Evolutionary conservation across 176 grass and related monocot species (phyloP).

Genomic region (Pontederia paniculata): DNA sequence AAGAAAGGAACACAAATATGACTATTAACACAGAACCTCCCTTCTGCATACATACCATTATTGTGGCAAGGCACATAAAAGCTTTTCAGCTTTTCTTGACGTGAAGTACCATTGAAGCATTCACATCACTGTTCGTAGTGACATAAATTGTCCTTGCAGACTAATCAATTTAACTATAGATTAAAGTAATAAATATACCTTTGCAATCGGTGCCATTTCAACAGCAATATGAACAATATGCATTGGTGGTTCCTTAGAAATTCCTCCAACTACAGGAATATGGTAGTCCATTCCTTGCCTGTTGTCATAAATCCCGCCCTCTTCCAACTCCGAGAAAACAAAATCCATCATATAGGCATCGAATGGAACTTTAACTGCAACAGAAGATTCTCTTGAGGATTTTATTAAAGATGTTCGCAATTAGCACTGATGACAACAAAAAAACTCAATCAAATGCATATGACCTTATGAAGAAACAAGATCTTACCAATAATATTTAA

Average conservation of each 20-base stretch:
- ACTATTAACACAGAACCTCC: too few relatives aligned
- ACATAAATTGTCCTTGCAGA: too few relatives aligned
- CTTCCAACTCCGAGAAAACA: conserved; percentile 91
- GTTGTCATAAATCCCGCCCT: conserved; percentile 91
- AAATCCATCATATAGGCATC: conserved; percentile 99
- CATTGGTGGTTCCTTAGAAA: conserved; percentile 70
- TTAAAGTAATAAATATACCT: conserved; percentile 27
- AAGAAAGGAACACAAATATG: too few relatives aligned
- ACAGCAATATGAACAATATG: conserved; percentile 94
- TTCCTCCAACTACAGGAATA: conserved; percentile 59
- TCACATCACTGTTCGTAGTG: not conserved
- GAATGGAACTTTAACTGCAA: conserved; percentile 76
- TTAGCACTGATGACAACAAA: too few relatives aligned
- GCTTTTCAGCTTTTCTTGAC: too few relatives aligned
- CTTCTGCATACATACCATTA: too few relatives aligned
- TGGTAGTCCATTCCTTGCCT: conserved; percentile 81
- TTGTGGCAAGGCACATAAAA: too few relatives aligned
- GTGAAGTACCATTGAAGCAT: too few relatives aligned
- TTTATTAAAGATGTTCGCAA: too few relatives aligned
- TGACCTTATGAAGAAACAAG: too few relatives aligned
- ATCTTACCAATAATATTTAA: too few relatives aligned
- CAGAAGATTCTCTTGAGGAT: not conserved
- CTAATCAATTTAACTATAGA: not conserved
- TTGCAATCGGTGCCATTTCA: conserved; percentile 98
- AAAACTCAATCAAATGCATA: too few relatives aligned